A percentile compares a stretch with the other conserved stretches of the same genome.
phyloP scores from a whole-genome alignment of 2,329 filamentous ascomycete genomes.

The Metarhizium brunneum region DNA sequence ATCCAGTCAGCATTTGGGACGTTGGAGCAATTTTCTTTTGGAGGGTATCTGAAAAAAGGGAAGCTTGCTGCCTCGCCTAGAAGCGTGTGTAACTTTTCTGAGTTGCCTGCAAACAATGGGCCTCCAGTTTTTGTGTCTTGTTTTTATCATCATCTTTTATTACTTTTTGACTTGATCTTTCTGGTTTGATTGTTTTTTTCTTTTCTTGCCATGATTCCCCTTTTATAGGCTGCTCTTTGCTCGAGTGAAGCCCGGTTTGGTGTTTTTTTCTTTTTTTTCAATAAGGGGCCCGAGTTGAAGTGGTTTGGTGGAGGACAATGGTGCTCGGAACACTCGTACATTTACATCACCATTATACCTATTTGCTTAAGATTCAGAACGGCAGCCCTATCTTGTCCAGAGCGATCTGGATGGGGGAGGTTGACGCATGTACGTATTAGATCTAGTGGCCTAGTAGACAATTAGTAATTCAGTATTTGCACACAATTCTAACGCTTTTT shows the following conservation, averaged over 20 bases:
- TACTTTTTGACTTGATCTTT: neutral
- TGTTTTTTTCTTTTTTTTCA: constrained; percentile 14
- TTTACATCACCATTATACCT: constrained; percentile 10
- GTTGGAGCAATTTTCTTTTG: neutral
- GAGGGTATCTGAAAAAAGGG: constrained; percentile 1
- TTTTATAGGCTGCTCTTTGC: constrained; percentile 8
- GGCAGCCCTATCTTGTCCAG: constrained; percentile 9
- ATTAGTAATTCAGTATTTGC: constrained; percentile 22
- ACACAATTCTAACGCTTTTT: neutral
- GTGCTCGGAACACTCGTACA: constrained; percentile 6
- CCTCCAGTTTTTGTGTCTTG: constrained; percentile 8
- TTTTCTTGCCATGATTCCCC: constrained; percentile 13
- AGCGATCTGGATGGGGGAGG: constrained; percentile 4
- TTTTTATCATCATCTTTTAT: constrained; percentile 5
- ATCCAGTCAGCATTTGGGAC: constrained; percentile 4
- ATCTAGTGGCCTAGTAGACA: constrained; percentile 25
- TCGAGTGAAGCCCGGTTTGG: constrained; percentile 3
- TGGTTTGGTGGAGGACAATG: constrained; percentile 1
- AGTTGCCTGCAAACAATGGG: constrained; percentile 11
- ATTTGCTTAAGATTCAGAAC: constrained; percentile 18
- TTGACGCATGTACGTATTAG: constrained; percentile 12
- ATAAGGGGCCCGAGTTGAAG: neutral
- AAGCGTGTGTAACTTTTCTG: neutral
- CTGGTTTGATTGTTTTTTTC: neutral
- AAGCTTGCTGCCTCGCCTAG: neutral